phyloP scores from a whole-genome alignment of 2,329 filamentous ascomycete species.

The Immersiporthe knoxdaviesiana region DNA sequence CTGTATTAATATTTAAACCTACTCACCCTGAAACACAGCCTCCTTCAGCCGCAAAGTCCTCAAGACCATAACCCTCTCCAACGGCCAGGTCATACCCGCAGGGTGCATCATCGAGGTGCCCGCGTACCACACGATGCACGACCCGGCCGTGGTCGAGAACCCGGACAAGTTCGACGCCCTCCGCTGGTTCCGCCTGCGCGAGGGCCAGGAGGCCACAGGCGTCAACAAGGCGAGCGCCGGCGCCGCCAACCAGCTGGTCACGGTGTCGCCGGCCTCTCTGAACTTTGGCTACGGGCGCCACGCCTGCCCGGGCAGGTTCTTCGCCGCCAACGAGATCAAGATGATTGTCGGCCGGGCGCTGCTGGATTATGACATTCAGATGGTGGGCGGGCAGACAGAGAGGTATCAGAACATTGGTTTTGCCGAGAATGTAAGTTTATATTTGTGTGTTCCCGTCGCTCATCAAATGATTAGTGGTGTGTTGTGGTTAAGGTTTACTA shows the following conservation, averaged over 20 bases:
- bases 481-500: constrained; percentile 14
- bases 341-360: constrained; percentile 39
- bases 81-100: constrained; percentile 53
- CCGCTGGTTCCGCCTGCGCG: constrained; percentile 43
- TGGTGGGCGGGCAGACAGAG: constrained; percentile 33
- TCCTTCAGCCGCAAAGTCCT: constrained; percentile 56
- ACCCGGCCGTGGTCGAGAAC: constrained; percentile 42
- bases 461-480: neutral
- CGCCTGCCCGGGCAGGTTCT: constrained; percentile 45
- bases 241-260: constrained; percentile 45
- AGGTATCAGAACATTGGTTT: constrained; percentile 36
- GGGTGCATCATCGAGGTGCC: constrained; percentile 50
- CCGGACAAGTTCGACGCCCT: constrained; percentile 45
- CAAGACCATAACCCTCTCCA: constrained; percentile 55
- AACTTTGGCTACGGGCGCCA: constrained; percentile 47
- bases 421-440: constrained; percentile 26
- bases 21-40: constrained; percentile 31
- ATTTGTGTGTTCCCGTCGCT: constrained; percentile 27
- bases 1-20: too few relatives aligned
- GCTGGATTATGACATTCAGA: constrained; percentile 37
- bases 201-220: constrained; percentile 34
- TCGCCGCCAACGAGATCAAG: constrained; percentile 45
- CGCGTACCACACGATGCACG: constrained; percentile 40
- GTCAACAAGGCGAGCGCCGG: constrained; percentile 37
- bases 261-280: constrained; percentile 39